Conservation (phyloP, 441 rosid genomes). For the Sinapis alba region DNA sequence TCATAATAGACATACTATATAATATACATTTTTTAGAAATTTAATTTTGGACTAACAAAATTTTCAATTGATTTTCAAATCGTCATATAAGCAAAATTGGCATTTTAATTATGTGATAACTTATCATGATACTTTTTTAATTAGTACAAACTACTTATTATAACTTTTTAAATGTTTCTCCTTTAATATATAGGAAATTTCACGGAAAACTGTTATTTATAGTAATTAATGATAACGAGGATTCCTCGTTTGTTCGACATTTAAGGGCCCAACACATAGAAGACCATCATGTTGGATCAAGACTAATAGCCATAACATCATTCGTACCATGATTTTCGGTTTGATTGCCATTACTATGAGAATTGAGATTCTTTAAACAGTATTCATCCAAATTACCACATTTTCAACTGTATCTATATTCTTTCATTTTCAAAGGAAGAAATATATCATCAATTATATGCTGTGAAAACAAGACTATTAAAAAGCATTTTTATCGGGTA, state of each 20-base stretch:
- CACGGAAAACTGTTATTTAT: background rate
- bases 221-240: background rate
- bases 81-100: no score
- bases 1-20: no score
- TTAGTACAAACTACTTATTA: no score
- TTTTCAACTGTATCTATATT: background rate
- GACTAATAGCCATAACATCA: background rate
- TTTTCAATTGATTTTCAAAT: no score
- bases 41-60: no score
- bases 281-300: slow-evolving; percentile 1
- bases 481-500: background rate
- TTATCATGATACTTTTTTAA: no score
- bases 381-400: no score
- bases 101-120: no score
- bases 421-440: background rate
- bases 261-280: background rate
- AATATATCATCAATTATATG: background rate
- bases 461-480: background rate
- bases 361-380: background rate
- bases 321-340: slow-evolving; percentile 13
- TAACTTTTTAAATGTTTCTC: no score
- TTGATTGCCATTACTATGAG: slow-evolving; percentile 1
- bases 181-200: no score
- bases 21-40: no score
- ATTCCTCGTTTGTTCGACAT: background rate